Evolutionary conservation across 495 filamentous ascomycete genomes (phyloP).

Genomic region (Aspergillus indologenus): DNA sequence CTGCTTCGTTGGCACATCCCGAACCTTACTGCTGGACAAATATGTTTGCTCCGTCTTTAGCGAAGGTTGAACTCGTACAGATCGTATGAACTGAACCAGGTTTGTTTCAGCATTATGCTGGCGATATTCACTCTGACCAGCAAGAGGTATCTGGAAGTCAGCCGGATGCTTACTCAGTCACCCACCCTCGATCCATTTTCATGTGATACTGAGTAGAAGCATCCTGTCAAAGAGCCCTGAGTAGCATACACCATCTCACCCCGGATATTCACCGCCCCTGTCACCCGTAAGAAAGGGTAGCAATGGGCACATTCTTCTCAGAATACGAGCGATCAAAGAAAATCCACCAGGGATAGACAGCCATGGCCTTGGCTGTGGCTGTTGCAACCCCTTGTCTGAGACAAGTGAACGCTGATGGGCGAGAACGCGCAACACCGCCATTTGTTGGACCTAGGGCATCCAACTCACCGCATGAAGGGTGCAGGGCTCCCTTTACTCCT

Average conservation of each 20-base stretch:
- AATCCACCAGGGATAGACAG: slow-evolving; percentile 4
- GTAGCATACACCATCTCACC: too few species aligned
- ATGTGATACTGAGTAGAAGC: too few species aligned
- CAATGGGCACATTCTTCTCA: background rate
- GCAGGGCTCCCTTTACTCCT: too few species aligned
- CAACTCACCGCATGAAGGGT: slow-evolving; percentile 23
- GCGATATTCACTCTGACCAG: background rate
- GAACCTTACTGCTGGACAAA: background rate
- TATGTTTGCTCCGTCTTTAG: background rate
- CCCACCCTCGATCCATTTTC: too few species aligned
- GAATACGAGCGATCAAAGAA: slow-evolving; percentile 5
- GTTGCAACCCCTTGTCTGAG: slow-evolving; percentile 18
- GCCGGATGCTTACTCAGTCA: too few species aligned
- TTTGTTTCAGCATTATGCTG: background rate
- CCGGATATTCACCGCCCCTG: too few species aligned
- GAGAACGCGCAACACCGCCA: slow-evolving; percentile 19
- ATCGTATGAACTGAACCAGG: too few species aligned
- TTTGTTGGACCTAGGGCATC: slow-evolving; percentile 17
- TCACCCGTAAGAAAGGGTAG: too few species aligned
- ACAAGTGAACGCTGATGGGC: slow-evolving; percentile 17
- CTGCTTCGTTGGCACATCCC: background rate
- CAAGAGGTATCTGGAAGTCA: too few species aligned
- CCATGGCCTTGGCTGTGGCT: background rate
- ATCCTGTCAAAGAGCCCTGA: too few species aligned
- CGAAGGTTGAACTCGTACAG: background rate